These are phyloP conservation scores for Chalciporus pseudorubinellus DNA, from an alignment of 768 basidiomycete species.

Conservation along the genomic window DNA sequence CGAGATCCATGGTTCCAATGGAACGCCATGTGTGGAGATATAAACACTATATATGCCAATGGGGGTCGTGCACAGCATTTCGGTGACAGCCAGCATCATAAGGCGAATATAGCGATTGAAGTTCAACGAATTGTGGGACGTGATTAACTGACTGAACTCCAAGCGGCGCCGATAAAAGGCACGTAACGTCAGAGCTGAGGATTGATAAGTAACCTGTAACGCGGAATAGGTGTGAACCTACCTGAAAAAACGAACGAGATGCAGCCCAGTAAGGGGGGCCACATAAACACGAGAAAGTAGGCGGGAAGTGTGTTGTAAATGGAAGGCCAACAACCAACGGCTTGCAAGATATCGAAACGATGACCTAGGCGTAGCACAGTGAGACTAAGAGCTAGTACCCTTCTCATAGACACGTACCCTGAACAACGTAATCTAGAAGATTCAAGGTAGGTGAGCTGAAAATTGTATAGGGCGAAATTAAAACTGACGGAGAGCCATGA, in stretches of 20 bases:
- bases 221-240: no score
- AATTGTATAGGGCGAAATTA: background rate
- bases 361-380: conserved; percentile 8
- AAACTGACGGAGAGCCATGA: conserved; percentile 29
- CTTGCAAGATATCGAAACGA: conserved; percentile 35
- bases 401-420: conserved; percentile 7
- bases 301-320: conserved; percentile 25
- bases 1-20: conserved; percentile 41
- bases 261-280: conserved; percentile 28
- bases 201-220: no score
- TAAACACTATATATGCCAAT: conserved; percentile 40
- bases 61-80: conserved; percentile 48
- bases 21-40: conserved; percentile 30
- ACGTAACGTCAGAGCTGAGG: no score
- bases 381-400: no score
- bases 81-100: conserved; percentile 50
- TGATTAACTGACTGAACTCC: conserved; percentile 39
- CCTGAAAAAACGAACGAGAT: conserved; percentile 23
- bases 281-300: conserved; percentile 26
- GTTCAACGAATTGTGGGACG: conserved; percentile 38
- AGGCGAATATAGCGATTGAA: conserved; percentile 51
- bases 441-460: no score
- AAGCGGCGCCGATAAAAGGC: conserved; percentile 25
- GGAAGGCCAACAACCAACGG: conserved; percentile 31
- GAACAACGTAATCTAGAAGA: conserved; percentile 28